Base-by-base conservation (phyloP, 768 basidiomycete genomes). In the Crassisporium funariophilum region DNA sequence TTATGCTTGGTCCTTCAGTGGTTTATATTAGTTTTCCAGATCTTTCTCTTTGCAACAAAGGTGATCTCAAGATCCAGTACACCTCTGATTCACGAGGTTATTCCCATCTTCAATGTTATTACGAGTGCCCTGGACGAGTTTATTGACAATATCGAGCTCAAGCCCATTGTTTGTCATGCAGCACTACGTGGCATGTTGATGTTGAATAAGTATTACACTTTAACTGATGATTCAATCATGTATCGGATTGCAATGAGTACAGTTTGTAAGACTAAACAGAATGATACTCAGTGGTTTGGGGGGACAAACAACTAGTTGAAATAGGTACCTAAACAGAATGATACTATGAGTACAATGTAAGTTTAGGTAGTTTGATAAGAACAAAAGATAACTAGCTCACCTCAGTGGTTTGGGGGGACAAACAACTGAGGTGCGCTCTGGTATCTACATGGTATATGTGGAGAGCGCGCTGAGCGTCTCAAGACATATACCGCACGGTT, bases 131-230 rank as follows among this genome's bases (percentile, higher is more conserved):
- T 67, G 13, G 57, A 57, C 20, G 39, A 56, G 5, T 31, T 50
- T 24, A 48, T 55, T 22, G 52, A 55, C 20, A 23, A 62, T 35
- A 15, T 11, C 2, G 2, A 15, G 4, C 52, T 49, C 3, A 43
- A 44, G 3, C 38, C 50, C 13, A 37, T 36, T 24, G 50, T 67
- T 17, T 55, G 52, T 11, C 50, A 40, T 35, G 62, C 59, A 7
- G 59, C 56, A 1, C 36, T 55, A 2, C 49, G 41, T 1, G 62
- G 56, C 1, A 40, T 20, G 3, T 19, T 23, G 1, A 38, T 63
- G 19, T 24, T 67, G 13, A 60, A 63, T 44, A 65, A 62, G 47
- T 67, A 65, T 41, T 65, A 64, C 42, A 13, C 41, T 1, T 13
- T 17, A 0, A 63, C 62, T 0, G 62, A 65, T 39, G 47, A 61